Percentiles rank a stretch among this genome's conserved stretches.
These are phyloP conservation scores for Cladosporium sp. DNA, from an alignment of 2,329 filamentous ascomycete genomes.

Conservation along the genomic window DNA sequence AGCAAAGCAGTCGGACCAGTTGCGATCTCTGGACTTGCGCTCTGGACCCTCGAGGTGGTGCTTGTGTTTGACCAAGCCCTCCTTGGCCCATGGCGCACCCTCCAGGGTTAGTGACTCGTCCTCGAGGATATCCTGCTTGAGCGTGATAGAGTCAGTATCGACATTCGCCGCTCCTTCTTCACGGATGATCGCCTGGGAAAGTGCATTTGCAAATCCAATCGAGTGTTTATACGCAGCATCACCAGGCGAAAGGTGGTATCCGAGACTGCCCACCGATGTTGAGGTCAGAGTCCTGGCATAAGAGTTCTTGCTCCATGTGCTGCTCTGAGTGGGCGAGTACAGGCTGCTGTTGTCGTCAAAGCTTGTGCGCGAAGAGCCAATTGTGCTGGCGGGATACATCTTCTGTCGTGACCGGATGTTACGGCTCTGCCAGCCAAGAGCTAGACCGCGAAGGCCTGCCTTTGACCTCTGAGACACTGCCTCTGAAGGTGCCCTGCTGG, in stretches of 20 bases:
- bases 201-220: conserved; percentile 93
- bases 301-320: conserved; percentile 93
- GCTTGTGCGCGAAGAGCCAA: conserved; percentile 90
- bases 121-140: conserved; percentile 63
- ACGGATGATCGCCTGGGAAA: conserved; percentile 94
- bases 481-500: conserved; percentile 92
- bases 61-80: conserved; percentile 93
- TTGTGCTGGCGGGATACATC: conserved; percentile 72
- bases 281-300: conserved; percentile 87
- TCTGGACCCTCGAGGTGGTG: conserved; percentile 89
- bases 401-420: conserved; percentile 82
- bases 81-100: conserved; percentile 97
- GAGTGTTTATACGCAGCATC: conserved; percentile 88
- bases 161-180: conserved; percentile 66
- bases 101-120: conserved; percentile 89
- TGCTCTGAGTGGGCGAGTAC: conserved; percentile 90
- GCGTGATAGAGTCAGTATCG: conserved; percentile 37
- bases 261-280: conserved; percentile 88
- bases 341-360: conserved; percentile 87
- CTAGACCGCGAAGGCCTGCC: conserved; percentile 63
- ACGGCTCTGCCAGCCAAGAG: conserved; percentile 71
- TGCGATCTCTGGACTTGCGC: conserved; percentile 89
- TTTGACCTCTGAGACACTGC: conserved; percentile 67
- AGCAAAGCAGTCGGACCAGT: conserved; percentile 93
- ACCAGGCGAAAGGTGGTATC: conserved; percentile 63